These are phyloP conservation scores for Cytospora piceae DNA, from an alignment of 2,329 filamentous ascomycete species.

Conservation along the genomic window DNA sequence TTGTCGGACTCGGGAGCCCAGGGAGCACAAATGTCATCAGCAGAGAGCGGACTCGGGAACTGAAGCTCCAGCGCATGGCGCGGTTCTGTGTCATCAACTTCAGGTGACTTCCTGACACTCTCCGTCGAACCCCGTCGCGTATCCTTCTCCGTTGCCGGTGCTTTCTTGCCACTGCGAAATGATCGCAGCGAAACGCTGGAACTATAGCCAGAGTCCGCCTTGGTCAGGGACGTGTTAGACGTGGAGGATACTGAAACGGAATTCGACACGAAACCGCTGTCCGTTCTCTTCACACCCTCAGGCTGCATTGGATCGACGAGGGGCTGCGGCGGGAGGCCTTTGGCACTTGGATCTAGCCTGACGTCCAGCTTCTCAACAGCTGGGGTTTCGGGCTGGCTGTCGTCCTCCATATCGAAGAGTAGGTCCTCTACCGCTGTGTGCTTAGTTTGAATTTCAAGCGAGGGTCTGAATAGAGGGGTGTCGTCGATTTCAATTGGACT, in stretches of 20 bases:
- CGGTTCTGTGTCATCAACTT: constrained; percentile 2
- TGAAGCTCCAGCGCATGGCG: constrained; percentile 27
- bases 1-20: constrained; percentile 30
- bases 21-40: constrained; percentile 8
- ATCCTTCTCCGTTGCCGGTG: constrained; percentile 36
- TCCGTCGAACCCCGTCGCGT: constrained; percentile 27
- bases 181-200: constrained; percentile 63
- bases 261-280: constrained; percentile 56
- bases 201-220: constrained; percentile 65
- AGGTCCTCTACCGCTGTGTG: constrained; percentile 52
- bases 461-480: constrained; percentile 37
- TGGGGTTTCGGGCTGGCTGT: constrained; percentile 40
- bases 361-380: constrained; percentile 45
- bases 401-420: constrained; percentile 47
- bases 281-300: constrained; percentile 43
- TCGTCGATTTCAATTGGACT: constrained; percentile 43
- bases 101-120: constrained; percentile 7
- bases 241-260: constrained; percentile 45
- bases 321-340: constrained; percentile 39
- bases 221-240: constrained; percentile 52
- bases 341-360: constrained; percentile 50
- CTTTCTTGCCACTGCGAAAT: constrained; percentile 44
- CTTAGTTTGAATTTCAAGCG: constrained; percentile 52
- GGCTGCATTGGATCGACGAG: constrained; percentile 31
- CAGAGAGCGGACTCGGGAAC: constrained; percentile 24